Evolutionary conservation across 352 stramenopile genomes (phyloP).

Genomic region (Plasmopara viticola): DNA sequence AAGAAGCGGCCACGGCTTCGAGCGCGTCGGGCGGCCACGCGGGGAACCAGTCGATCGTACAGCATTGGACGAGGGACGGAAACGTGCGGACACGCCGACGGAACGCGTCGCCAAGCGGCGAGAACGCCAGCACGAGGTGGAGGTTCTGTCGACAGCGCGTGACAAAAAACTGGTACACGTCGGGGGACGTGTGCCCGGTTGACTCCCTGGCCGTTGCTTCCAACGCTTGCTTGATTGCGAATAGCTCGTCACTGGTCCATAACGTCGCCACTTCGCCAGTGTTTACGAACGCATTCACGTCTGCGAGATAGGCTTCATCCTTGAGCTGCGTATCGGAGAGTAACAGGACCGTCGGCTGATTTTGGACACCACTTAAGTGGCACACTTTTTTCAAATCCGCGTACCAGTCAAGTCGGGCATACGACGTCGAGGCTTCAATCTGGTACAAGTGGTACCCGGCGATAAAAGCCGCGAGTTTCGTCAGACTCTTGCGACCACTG

Average conservation of each 20-base stretch:
- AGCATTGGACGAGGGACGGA: conserved; percentile 94
- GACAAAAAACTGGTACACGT: conserved; percentile 91
- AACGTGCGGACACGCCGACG: conserved; percentile 92
- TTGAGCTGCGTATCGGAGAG: conserved; percentile 93
- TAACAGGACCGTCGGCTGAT: conserved; percentile 89
- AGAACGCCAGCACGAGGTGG: conserved; percentile 91
- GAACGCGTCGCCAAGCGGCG: conserved; percentile 92
- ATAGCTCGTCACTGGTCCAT: conserved; percentile 86
- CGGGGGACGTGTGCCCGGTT: conserved; percentile 64
- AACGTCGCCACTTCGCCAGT: conserved; percentile 91
- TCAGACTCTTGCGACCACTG: conserved; percentile 89
- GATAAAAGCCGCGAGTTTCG: conserved; percentile 90
- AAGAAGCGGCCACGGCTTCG: conserved; percentile 88
- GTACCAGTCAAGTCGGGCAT: conserved; percentile 88
- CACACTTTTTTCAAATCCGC: conserved; percentile 90
- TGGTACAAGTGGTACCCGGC: conserved; percentile 93
- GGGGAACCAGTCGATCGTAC: conserved; percentile 96
- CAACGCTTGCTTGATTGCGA: conserved; percentile 73
- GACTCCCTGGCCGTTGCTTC: conserved; percentile 59
- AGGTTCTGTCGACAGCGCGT: conserved; percentile 88
- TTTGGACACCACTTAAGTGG: conserved; percentile 68
- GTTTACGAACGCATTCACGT: conserved; percentile 92
- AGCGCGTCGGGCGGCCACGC: conserved; percentile 94
- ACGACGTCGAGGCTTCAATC: conserved; percentile 95
- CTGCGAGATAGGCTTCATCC: conserved; percentile 88